These are phyloP conservation scores for Marchantia paleacea DNA, from an alignment of 225 moss, liverwort and hornwort genomes.

Conservation along the genomic window DNA sequence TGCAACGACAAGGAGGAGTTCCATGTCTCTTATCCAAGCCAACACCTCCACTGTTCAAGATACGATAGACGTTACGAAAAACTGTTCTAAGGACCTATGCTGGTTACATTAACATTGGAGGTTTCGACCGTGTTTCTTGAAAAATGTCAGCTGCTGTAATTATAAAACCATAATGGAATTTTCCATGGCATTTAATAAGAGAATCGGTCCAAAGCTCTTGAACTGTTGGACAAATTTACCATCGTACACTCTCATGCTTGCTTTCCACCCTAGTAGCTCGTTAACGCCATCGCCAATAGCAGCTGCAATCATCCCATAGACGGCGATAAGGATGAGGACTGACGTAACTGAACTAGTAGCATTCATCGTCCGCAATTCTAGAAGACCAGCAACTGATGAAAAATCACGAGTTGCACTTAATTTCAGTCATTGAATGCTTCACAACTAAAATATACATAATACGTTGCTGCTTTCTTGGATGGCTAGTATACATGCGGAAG, in stretches of 20 bases:
- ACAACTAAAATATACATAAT: background rate
- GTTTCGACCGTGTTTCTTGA: too few species aligned
- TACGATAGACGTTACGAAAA: background rate
- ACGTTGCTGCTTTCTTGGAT: too few species aligned
- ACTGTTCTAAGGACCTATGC: background rate
- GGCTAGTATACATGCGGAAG: background rate
- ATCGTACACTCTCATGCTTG: constrained; percentile 62
- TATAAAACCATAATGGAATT: too few species aligned
- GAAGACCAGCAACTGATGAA: background rate
- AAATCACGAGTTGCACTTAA: background rate
- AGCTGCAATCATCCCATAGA: constrained; percentile 38
- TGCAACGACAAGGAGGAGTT: constrained; percentile 73
- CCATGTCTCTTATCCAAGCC: constrained; percentile 81
- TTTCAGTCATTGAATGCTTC: background rate
- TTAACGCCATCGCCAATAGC: constrained; percentile 73
- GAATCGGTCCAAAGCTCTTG: background rate
- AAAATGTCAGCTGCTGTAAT: too few species aligned
- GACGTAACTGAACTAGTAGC: background rate
- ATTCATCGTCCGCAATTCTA: background rate
- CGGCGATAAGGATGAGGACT: background rate
- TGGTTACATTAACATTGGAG: too few species aligned
- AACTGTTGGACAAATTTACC: constrained; percentile 34
- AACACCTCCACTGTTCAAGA: constrained; percentile 66
- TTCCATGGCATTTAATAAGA: background rate
- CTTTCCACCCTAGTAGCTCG: constrained; percentile 71